Base-by-base conservation (phyloP, 2,329 filamentous ascomycete genomes). In the Xylariaceae sp. region DNA sequence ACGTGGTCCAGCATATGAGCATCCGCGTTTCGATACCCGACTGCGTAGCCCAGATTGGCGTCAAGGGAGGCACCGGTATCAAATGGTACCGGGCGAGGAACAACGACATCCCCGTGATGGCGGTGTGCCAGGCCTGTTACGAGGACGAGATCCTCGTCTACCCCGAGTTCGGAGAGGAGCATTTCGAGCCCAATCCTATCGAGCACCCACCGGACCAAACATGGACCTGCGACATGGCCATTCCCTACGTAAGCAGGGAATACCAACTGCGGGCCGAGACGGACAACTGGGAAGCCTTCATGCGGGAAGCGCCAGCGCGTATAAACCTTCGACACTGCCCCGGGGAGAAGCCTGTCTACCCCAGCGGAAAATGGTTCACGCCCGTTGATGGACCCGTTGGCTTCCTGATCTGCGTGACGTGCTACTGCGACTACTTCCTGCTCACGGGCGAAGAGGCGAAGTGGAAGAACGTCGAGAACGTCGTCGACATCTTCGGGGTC, bases 341-440 rank as follows among this genome's bases (percentile, higher is more conserved):
- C 3, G 33, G 33, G 3, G 15, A 27, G 5, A 34, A 43, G 11
- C 37, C 32, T 1, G 40, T 31, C 24, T 46, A 43, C 31, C 40
- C 43, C 11, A 21, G 14, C 19, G 38, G 11, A 9, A 28, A 26
- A 27, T 46, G 36, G 36, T 46, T 40, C 34, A 46, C 40, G 14
- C 43, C 43, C 2, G 16, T 38, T 15, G 8, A 31, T 3, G 40
- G 40, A 2, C 39, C 43, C 9, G 15, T 34, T 3, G 43, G 43
- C 5, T 28, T 46, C 9, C 40, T 46, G n/a, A 37, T 38, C n/a
- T 46, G 43, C 26, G 19, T n/a, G 5, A 18, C 26, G 4, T 46
- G 43, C 17, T 46, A 39, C 37, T 43, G 26, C 30, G 43, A 46
- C 26, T 46, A 40, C 21, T 7, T 46, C 16, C 33, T 46, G 7